These are phyloP conservation scores for Cercophora scortea DNA, from an alignment of 495 filamentous ascomycete species.

Conservation along the genomic window DNA sequence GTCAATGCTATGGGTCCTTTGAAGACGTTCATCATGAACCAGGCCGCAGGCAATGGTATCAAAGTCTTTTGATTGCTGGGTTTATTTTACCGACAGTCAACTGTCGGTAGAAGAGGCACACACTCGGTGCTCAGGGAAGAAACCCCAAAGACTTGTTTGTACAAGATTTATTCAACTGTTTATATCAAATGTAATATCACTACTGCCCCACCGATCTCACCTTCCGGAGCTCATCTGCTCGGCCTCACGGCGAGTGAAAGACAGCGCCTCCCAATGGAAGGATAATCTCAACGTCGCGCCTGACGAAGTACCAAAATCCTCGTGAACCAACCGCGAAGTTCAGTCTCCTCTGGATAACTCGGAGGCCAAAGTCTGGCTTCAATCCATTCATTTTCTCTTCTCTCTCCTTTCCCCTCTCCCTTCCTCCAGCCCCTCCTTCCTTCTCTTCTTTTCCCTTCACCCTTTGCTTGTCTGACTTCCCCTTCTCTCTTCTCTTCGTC, in stretches of 20 bases:
- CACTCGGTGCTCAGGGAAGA: too few relatives aligned
- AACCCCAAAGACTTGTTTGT: too few relatives aligned
- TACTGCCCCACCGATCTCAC: too few relatives aligned
- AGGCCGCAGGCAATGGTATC: conserved; percentile 61
- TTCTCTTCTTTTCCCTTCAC: neutral
- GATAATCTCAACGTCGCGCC: too few relatives aligned
- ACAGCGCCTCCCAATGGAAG: too few relatives aligned
- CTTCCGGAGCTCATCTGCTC: too few relatives aligned
- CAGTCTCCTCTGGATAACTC: neutral
- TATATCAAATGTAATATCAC: too few relatives aligned
- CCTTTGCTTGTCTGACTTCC: neutral
- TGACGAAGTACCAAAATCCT: too few relatives aligned
- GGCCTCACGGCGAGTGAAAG: too few relatives aligned
- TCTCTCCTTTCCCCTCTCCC: neutral
- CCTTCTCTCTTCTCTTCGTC: neutral
- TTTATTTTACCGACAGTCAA: too few relatives aligned
- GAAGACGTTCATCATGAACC: conserved; percentile 83
- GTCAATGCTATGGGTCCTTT: conserved; percentile 70
- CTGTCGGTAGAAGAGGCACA: too few relatives aligned
- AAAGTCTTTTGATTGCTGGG: conserved; percentile 29
- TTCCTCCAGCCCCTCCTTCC: neutral
- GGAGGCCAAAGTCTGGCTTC: neutral
- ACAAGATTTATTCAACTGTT: too few relatives aligned
- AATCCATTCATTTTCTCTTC: neutral
- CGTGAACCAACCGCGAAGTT: neutral